A percentile compares a stretch with the other conserved stretches of the same genome.
phyloP scores from a whole-genome alignment of 176 grass and related monocot genomes.

The Dendrocalamus sinicus region DNA sequence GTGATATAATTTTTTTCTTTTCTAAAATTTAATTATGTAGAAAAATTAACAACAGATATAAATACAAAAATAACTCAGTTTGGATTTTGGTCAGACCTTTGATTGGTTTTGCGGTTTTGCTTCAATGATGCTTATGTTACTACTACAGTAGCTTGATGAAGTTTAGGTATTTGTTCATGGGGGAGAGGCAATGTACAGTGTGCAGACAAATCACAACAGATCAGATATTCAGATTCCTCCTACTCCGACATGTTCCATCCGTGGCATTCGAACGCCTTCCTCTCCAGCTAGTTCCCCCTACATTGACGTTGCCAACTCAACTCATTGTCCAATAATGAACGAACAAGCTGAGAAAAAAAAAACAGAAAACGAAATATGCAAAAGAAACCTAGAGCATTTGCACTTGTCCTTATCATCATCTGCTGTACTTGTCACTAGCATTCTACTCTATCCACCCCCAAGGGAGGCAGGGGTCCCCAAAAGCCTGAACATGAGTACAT shows the following conservation, averaged over 20 bases:
- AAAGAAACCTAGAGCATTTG: conserved; percentile 15
- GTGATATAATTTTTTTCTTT: no score
- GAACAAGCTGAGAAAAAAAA: not conserved
- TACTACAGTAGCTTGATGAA: not conserved
- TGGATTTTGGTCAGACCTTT: not conserved
- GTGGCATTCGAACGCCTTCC: not conserved
- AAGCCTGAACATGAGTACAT: conserved; percentile 4
- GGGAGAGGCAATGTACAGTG: not conserved
- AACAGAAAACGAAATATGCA: not conserved
- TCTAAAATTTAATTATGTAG: fast-evolving
- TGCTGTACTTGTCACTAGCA: conserved; percentile 38
- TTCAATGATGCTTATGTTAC: not conserved
- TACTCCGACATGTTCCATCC: conserved; percentile 41
- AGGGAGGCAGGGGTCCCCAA: not conserved
- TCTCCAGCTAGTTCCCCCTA: conserved; percentile 29
- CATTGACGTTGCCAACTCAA: not conserved
- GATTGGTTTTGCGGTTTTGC: not conserved
- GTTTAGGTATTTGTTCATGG: not conserved
- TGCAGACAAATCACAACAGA: conserved; percentile 9
- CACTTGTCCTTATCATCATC: conserved; percentile 13
- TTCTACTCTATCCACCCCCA: not conserved
- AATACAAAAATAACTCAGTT: not conserved
- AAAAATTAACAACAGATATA: no score
- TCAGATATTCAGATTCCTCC: conserved; percentile 35
- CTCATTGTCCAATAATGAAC: not conserved